Evolutionary conservation across 2,329 filamentous ascomycete genomes (phyloP).

Genomic region (Trichoderma sp.): DNA sequence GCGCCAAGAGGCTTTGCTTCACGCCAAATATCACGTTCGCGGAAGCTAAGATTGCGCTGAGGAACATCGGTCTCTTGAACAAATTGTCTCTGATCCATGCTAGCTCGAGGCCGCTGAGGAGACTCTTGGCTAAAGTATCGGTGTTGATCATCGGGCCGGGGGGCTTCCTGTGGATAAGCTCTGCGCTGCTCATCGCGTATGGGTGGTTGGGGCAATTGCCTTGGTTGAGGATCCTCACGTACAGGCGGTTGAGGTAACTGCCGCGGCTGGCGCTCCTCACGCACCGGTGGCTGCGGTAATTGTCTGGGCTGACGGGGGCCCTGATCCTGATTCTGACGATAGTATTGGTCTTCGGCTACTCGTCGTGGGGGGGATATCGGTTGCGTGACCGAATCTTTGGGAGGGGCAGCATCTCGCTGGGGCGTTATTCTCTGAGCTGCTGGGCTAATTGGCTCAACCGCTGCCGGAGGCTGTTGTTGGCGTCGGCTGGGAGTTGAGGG

Average conservation of each 20-base stretch:
- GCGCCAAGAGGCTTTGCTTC: constrained; percentile 39
- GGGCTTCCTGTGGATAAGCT: background rate
- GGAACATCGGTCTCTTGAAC: constrained; percentile 38
- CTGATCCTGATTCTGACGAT: constrained; percentile 22
- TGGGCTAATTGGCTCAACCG: constrained; percentile 2
- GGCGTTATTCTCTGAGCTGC: background rate
- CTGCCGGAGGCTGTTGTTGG: background rate
- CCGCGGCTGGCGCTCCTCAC: constrained; percentile 15
- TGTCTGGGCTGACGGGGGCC: constrained; percentile 17
- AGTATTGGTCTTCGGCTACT: constrained; percentile 23
- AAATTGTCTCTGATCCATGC: constrained; percentile 20
- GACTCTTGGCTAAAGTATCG: constrained; percentile 24
- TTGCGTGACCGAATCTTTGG: constrained; percentile 9
- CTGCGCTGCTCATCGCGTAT: constrained; percentile 5
- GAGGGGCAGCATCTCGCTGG: constrained; percentile 22
- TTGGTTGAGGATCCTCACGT: constrained; percentile 13
- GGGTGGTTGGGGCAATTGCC: constrained; percentile 18
- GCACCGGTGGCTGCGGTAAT: constrained; percentile 8
- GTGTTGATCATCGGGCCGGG: constrained; percentile 5
- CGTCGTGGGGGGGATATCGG: constrained; percentile 29
- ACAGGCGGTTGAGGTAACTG: constrained; percentile 17
- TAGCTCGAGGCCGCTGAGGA: constrained; percentile 16
- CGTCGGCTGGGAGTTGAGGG: constrained; percentile 4
- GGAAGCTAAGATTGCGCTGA: constrained; percentile 58
- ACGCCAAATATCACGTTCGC: constrained; percentile 53